Evolutionary conservation across 306 rosid genomes (phyloP).

Genomic region (Sophora flavescens): DNA sequence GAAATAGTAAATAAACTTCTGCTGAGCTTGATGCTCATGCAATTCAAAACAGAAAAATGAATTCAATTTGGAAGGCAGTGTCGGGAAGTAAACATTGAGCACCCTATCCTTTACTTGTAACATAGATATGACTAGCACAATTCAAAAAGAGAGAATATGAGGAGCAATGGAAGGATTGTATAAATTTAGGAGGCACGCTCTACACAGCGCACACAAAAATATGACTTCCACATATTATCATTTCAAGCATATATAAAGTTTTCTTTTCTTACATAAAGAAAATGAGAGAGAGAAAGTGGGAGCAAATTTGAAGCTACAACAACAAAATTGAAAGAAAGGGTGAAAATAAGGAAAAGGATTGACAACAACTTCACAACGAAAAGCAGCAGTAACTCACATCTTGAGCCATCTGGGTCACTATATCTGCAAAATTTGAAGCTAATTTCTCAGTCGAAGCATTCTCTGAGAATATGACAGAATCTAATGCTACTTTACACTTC

Average conservation of each 20-base stretch:
- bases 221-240: slow-evolving; percentile 22
- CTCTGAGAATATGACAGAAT: slow-evolving; percentile 73
- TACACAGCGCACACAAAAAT: slow-evolving; percentile 1
- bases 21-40: slow-evolving; percentile 14
- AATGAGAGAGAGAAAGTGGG: not conserved
- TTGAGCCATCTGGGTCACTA: slow-evolving; percentile 94
- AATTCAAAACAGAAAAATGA: slow-evolving; percentile 16
- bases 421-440: slow-evolving; percentile 87
- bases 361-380: not conserved
- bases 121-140: not conserved
- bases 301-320: not conserved
- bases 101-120: not conserved
- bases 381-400: slow-evolving; percentile 74
- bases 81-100: not conserved
- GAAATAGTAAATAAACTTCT: not conserved
- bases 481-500: slow-evolving; percentile 88
- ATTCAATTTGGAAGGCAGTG: not conserved
- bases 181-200: not conserved
- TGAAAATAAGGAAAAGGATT: not conserved
- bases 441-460: slow-evolving; percentile 62
- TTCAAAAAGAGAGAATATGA: not conserved
- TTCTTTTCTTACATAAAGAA: not conserved
- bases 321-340: not conserved
- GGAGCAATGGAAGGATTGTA: not conserved
- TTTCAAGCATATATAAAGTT: slow-evolving; percentile 2